Base-by-base conservation (phyloP, 1,284 basidiomycete genomes). In the Puccinia novopanici region DNA sequence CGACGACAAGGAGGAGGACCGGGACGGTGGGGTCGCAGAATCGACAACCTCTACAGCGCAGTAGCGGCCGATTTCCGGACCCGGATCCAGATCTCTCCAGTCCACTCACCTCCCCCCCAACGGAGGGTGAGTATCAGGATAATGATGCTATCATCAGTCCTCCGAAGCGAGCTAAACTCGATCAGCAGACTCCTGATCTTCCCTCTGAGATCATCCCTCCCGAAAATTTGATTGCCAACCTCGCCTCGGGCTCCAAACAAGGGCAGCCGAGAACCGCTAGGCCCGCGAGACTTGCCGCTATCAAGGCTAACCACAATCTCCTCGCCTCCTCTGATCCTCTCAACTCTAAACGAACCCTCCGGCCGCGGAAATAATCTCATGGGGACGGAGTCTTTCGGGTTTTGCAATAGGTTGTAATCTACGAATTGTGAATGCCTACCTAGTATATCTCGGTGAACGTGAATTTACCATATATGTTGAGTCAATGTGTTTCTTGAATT, bases 361-460 rank as follows among this genome's bases (percentile, higher is more conserved):
- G 65, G 45, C 37, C 65, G n/a, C 65, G 65, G 45, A 48, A 68
- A 68, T 68, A 68, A 48, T 68, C 24, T 57, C 3, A 27, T 24
- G 55, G n/a, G 10, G 13, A 12, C 9, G 10, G 5, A 27, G 8
- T 57, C 52, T 54, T 54, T 54, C 34, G 34, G 52, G 17, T 5
- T 3, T 57, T 27, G 45, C 8, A 48, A 48, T 48, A 34, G 34
- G 34, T 34, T 34, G 34, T 34, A 34, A 34, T 34, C 34, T 34
- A 34, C 34, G 4, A 34, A 34, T 34, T 34, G 34, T 34, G 34
- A 34, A 34, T 34, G 34, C 34, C 34, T 34, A 34, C 2, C 34
- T 34, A 34, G 34, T 34, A 34, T 34, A 34, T 34, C 34, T 34
- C 34, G 34, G 34, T 34, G 34, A 34, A 34, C 34, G 1, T 34